These are phyloP conservation scores for Chromera velia DNA, from an alignment of 73 alveolate genomes.

Conservation along the genomic window DNA sequence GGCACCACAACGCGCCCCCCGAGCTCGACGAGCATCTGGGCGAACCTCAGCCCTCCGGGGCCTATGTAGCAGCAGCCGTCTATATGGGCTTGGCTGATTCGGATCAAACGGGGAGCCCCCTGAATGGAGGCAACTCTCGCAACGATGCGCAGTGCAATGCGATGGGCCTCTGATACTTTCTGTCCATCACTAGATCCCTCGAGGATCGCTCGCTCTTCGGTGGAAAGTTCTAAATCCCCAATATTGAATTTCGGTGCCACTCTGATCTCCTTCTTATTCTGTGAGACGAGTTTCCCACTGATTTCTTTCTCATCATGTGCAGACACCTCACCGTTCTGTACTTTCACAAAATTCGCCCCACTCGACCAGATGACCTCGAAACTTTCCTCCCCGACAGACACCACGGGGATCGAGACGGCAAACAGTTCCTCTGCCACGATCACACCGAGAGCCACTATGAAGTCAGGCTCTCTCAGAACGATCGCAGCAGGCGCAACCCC, in stretches of 20 bases:
- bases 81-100: conserved; percentile 23
- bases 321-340: not conserved
- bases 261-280: too few species aligned
- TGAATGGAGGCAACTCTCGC: conserved; percentile 2
- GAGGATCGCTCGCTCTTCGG: too few species aligned
- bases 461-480: conserved; percentile 20
- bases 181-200: too few species aligned
- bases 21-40: conserved; percentile 15
- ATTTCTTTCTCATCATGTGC: too few species aligned
- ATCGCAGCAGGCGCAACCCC: conserved; percentile 18
- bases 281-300: too few species aligned
- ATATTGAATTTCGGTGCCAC: too few species aligned
- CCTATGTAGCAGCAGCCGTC: conserved; percentile 39
- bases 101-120: conserved; percentile 2
- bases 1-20: conserved; percentile 23
- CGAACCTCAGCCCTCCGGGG: conserved; percentile 20
- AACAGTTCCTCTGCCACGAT: conserved; percentile 38
- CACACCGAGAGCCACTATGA: conserved; percentile 27
- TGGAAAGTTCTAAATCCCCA: too few species aligned
- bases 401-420: conserved; percentile 7
- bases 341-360: not conserved
- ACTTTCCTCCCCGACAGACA: conserved; percentile 5
- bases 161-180: too few species aligned
- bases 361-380: not conserved
- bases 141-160: not conserved